Base-by-base conservation (phyloP, 2,329 filamentous ascomycete genomes). In the Shiraia sp. region DNA sequence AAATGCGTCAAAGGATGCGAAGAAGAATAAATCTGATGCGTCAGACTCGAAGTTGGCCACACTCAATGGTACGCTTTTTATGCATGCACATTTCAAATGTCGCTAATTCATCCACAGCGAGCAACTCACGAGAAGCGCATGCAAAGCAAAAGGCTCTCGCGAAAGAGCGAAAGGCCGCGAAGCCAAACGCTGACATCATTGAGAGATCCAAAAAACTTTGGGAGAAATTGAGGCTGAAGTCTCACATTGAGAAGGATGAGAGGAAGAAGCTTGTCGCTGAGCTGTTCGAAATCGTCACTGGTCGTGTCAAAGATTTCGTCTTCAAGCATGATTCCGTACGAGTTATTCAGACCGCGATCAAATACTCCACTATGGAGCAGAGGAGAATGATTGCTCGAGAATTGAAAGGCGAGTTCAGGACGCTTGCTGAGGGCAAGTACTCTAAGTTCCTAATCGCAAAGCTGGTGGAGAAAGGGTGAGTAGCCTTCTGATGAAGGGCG, bases 301-400 rank as follows among this genome's bases (percentile, higher is more conserved):
- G 91, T 38, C 83, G 88, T 43, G 87, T 97, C 60, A 90, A 89
- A 71, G 93, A 97, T 49, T 96, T 97, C 56, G 92, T 96, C 14
- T 88, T 99, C 74, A 99, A 99, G 80, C 93, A 99, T 70, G 93
- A 99, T 68, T 89, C 90, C 25, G 92, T 96, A n/a, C 83, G 93
- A 56, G 90, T 96, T 29, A 87, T 99, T 17, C 93, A 99, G 74
- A 96, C 91, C 10, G 93, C 92, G 26, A 82, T 99, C 72, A 99
- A 99, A 72, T 99, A 99, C 72, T 87, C 90, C 33, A 95, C 86
- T 32, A 78, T 83, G 40, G 86, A 88, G 47, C 91, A 96, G 73
- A 82, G 89, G 63, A 88, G 86, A 70, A 82, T 86, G 74, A 96
- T 99, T 61, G 90, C 91, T 7, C 78, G 77, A 44, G 93, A 99